Percentiles rank a stretch among this genome's conserved stretches.
phyloP scores from a whole-genome alignment of 805 yeast species.

The Lipomyces yamadae region DNA sequence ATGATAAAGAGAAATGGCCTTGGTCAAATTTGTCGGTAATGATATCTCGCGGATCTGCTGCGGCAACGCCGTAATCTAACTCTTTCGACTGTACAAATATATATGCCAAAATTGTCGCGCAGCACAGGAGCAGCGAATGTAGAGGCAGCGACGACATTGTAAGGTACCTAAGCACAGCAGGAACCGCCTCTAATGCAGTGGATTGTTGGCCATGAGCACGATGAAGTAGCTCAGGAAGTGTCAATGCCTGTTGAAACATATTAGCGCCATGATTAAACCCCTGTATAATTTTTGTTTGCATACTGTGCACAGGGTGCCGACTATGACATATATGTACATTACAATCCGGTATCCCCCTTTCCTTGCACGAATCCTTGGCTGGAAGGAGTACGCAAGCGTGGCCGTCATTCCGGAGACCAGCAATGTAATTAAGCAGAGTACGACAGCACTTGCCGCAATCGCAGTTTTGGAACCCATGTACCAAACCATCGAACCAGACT shows the following conservation, averaged over 20 bases:
- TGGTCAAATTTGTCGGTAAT: slow-evolving; percentile 1
- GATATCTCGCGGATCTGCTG: slow-evolving; percentile 6
- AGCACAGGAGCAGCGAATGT: slow-evolving; percentile 18
- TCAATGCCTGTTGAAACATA: slow-evolving; percentile 2
- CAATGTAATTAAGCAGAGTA: not conserved
- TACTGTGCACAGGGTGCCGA: slow-evolving; percentile 12
- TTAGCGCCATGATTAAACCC: not conserved
- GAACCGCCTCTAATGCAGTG: slow-evolving; percentile 1
- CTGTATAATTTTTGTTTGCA: not conserved
- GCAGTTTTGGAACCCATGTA: slow-evolving; percentile 29
- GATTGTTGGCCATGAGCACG: slow-evolving; percentile 6
- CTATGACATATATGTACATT: slow-evolving; percentile 12
- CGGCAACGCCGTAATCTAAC: not conserved
- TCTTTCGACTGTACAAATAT: slow-evolving; percentile 13
- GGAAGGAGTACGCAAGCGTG: slow-evolving; percentile 7
- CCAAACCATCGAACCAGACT: slow-evolving; percentile 22
- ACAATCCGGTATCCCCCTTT: slow-evolving; percentile 16
- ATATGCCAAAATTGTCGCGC: slow-evolving; percentile 21
- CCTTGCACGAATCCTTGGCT: slow-evolving; percentile 8
- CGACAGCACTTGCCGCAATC: slow-evolving; percentile 19
- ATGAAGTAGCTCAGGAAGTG: slow-evolving; percentile 20
- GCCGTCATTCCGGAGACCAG: slow-evolving; percentile 16
- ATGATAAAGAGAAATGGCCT: slow-evolving; percentile 26
- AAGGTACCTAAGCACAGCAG: slow-evolving; percentile 11
- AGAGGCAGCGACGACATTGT: slow-evolving; percentile 19